Evolutionary conservation across 1,139 yeast genomes (phyloP), one percentile per base, ranked within the genome.

Genomic region (Debaryomyces sp.): DNA sequence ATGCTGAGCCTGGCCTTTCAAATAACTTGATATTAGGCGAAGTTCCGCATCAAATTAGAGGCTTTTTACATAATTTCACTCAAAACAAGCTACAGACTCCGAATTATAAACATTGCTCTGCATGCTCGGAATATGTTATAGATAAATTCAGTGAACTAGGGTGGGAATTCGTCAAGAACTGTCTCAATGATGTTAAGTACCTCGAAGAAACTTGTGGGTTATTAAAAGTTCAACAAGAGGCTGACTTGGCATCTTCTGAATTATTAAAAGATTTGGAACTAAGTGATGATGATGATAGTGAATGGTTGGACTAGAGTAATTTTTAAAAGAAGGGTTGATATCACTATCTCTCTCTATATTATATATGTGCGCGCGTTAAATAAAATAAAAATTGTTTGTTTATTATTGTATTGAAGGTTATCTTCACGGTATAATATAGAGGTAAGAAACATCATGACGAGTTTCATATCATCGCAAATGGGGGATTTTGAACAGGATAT

Each of bases 41-140:
- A 2, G 69, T 86, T 2, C 96, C 97, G 0, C 99, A 94, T 64
- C 99, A 94, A 63, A 72, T 94, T 17, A 75, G 99, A 52, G 98
- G 98, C 0, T 92, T 86, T 59, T 67, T 94, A 37, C 81, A 80
- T 55, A 78, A 77, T 50, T 90, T 85, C 59, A 80, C 80, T 35
- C 84, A 83, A 10, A 65, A 84, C 51, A 85, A 84, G 55, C 71
- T 92, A 13, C 73, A 75, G 51, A 85, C 96, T 0, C 90, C 91
- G 0, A 84, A 84, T 24, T 94, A 87, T 65, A 71, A 76, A 33
- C 76, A 80, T 57, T 94, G 99, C 63, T 86, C 97, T 0, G 99
- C 94, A 0, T 94, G 99, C 59, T 88, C 96, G 0, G 54, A 64
- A 0, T 56, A 71, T 0, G 85, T 94, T 3, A 57, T 87, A 1